phyloP scores from a whole-genome alignment of 192 early-diverging fungal genomes.

The Podila verticillata region DNA sequence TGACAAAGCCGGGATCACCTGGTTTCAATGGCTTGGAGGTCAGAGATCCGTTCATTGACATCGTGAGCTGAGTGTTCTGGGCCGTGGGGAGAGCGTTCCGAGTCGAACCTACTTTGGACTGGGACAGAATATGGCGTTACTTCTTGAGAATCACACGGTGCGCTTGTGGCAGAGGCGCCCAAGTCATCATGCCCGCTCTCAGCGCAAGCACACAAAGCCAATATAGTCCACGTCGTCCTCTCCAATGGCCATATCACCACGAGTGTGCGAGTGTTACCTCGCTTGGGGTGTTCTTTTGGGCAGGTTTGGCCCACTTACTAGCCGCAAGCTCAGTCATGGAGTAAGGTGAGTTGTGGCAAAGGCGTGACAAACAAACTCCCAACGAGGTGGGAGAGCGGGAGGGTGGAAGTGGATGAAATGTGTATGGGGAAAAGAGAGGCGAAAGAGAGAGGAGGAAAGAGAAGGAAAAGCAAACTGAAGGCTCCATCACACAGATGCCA shows the following conservation, averaged over 20 bases:
- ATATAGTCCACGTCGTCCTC: too few species aligned
- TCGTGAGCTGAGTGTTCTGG: not conserved
- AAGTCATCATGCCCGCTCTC: too few species aligned
- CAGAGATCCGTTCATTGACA: not conserved
- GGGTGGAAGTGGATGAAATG: not conserved
- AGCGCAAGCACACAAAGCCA: too few species aligned
- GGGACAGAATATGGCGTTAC: too few species aligned
- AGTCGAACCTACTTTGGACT: too few species aligned
- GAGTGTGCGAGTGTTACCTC: not conserved
- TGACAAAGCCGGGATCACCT: conserved; percentile 2
- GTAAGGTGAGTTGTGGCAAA: not conserved
- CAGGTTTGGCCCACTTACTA: not conserved
- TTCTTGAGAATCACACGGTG: too few species aligned
- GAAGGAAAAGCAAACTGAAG: not conserved
- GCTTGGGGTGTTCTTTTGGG: not conserved
- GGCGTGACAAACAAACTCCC: too few species aligned
- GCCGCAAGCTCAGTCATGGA: not conserved
- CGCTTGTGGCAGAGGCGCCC: too few species aligned
- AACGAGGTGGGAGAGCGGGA: not conserved
- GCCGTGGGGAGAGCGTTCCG: too few species aligned
- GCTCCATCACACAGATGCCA: not conserved
- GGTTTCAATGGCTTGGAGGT: not conserved
- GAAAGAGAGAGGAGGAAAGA: not conserved
- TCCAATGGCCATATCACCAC: not conserved
- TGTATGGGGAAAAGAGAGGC: not conserved